Evolutionary conservation across 495 filamentous ascomycete genomes (phyloP).

Genomic region (Daldinia caldariorum): DNA sequence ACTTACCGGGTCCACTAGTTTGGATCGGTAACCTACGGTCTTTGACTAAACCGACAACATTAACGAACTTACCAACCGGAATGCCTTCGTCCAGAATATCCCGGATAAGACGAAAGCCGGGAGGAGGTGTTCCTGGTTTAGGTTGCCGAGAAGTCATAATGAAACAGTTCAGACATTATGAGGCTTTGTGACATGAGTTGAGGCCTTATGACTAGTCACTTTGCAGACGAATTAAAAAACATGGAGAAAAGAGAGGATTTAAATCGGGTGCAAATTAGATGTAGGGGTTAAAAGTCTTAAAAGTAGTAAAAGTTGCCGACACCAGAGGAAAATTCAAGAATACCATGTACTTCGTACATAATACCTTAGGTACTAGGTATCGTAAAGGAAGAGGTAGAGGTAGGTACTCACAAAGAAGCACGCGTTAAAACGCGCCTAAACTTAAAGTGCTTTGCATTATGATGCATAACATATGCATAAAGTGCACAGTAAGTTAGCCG

Average conservation of each 20-base stretch:
- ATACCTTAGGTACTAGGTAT: too few species aligned
- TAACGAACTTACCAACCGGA: conserved; percentile 49
- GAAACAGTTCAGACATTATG: conserved; percentile 18
- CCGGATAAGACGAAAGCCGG: conserved; percentile 43
- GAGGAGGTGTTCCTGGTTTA: conserved; percentile 39
- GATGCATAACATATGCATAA: background rate
- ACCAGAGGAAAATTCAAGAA: background rate
- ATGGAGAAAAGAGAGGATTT: background rate
- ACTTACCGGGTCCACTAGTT: conserved; percentile 56
- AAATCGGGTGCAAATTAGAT: background rate
- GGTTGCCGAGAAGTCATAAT: conserved; percentile 34
- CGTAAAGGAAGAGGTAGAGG: too few species aligned
- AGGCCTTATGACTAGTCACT: background rate
- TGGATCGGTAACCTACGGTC: conserved; percentile 58
- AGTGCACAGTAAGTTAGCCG: background rate
- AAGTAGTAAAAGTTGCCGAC: too few species aligned
- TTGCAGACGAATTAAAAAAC: conserved; percentile 17
- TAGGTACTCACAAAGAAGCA: background rate
- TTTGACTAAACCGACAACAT: conserved; percentile 60
- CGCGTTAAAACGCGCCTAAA: background rate
- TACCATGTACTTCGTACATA: too few species aligned
- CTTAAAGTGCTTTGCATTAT: conserved; percentile 1
- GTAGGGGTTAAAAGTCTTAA: background rate
- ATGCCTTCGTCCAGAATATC: conserved; percentile 45
- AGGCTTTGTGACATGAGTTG: conserved; percentile 1